Conservation (phyloP, 192 early-diverging fungal genomes). For the Helicostylum pulchrum region DNA sequence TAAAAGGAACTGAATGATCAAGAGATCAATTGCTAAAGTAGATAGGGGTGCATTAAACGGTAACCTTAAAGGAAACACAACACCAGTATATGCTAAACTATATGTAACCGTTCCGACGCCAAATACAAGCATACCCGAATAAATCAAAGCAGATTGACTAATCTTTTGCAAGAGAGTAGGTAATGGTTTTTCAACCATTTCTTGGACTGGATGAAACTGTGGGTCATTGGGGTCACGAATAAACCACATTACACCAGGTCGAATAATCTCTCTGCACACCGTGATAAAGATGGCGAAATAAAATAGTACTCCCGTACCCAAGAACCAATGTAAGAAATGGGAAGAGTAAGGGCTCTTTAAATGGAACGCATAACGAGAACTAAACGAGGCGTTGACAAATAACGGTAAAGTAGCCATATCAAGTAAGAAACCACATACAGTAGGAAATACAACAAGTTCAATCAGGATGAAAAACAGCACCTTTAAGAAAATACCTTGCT, state of each 20-base stretch:
- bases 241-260: constrained; percentile 97
- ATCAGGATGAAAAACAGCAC: constrained; percentile 84
- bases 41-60: constrained; percentile 58
- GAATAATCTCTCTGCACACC: constrained; percentile 75
- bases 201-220: constrained; percentile 89
- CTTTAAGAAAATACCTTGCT: constrained; percentile 60
- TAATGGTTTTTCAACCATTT: constrained; percentile 82
- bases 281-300: constrained; percentile 87
- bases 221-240: constrained; percentile 97
- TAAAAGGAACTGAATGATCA: constrained; percentile 72
- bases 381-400: constrained; percentile 58
- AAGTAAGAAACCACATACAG: constrained; percentile 82
- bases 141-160: constrained; percentile 77
- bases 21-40: constrained; percentile 74
- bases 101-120: constrained; percentile 66
- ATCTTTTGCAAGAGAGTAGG: constrained; percentile 81
- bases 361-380: constrained; percentile 58
- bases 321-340: constrained; percentile 84
- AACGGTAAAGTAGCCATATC: constrained; percentile 80
- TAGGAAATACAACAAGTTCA: constrained; percentile 86
- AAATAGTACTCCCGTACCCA: constrained; percentile 93
- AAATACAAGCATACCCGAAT: constrained; percentile 69
- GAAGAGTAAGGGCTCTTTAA: constrained; percentile 60
- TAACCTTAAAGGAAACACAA: constrained; percentile 60
- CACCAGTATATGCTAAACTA: constrained; percentile 27